Base-by-base conservation (phyloP, 306 rosid species). In the Cicer judaicum region DNA sequence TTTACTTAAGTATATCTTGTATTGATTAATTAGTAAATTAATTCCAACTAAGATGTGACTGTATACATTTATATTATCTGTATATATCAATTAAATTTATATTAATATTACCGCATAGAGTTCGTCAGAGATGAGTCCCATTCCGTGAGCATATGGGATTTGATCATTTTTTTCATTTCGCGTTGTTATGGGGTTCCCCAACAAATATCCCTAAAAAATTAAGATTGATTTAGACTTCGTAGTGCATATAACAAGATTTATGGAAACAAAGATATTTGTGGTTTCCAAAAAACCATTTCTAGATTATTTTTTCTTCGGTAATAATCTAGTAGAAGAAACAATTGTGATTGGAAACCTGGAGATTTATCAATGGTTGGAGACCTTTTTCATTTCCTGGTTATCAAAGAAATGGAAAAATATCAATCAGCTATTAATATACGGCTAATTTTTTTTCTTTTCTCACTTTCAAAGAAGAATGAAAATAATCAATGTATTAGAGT, bases 41-140 rank as follows among this genome's bases (percentile, higher is more conserved):
- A 29, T 29, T 29, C 34, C 34, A 29, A 29, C 29, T 3, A 3
- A 29, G 5, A 29, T 29, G 34, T 29, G 34, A 29, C 5, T 29
- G 34, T 29, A 29, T 29, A 0, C 36, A 4, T 3, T 29, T 29
- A 29, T 1, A 29, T 4, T 29, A 29, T 29, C 5, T 29, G 5
- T 29, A 29, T 29, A 29, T 29, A 29, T 5, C 4, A 29, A 29
- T 29, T 29, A 29, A 29, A 29, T 29, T 29, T 5, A 29, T 29
- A 29, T 29, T 29, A 29, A 29, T 29, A 18, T 67, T 71, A 87
- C 92, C 90, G 53, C 75, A 0, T 46, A 88, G 55, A 89, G 83
- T 80, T 91, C 95, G 69, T 81, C 85, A 2, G 95, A 89, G 60
- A 91, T 87, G 38, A 91, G 83, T 7, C 77, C 86, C 92, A 84